Evolutionary conservation across 2,329 filamentous ascomycete species (phyloP).

Genomic region (Clarireedia paspali): DNA sequence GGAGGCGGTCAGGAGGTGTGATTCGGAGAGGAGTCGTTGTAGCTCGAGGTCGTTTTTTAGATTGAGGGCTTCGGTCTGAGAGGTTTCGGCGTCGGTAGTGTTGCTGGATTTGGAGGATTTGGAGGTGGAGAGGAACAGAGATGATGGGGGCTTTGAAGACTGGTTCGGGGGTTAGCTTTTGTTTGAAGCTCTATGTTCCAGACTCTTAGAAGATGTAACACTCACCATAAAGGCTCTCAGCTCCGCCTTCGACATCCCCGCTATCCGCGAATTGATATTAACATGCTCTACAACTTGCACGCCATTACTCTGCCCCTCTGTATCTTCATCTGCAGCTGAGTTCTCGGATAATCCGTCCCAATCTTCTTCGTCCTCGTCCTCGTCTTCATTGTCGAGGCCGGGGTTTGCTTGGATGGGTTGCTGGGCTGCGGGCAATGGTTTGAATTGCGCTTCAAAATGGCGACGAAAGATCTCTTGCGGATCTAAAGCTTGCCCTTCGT

Average conservation of each 20-base stretch:
- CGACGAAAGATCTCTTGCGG: slow-evolving; percentile 70
- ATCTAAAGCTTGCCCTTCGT: slow-evolving; percentile 13
- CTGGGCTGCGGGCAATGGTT: slow-evolving; percentile 48
- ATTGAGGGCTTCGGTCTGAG: slow-evolving; percentile 39
- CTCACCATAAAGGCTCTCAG: slow-evolving; percentile 71
- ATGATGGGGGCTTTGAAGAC: slow-evolving; percentile 27
- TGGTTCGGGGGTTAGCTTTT: slow-evolving; percentile 5
- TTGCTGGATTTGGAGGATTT: background rate
- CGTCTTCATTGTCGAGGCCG: slow-evolving; percentile 26
- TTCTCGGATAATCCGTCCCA: slow-evolving; percentile 54
- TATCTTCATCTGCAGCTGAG: background rate
- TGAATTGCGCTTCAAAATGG: slow-evolving; percentile 85
- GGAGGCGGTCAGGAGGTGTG: slow-evolving; percentile 66
- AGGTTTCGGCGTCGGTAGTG: slow-evolving; percentile 11
- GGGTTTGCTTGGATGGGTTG: slow-evolving; percentile 6
- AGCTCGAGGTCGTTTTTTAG: slow-evolving; percentile 89
- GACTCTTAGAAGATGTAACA: no score
- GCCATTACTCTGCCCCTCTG: slow-evolving; percentile 35
- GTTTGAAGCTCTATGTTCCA: background rate
- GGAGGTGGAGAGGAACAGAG: background rate
- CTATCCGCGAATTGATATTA: slow-evolving; percentile 21
- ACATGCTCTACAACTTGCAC: slow-evolving; percentile 39
- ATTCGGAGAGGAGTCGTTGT: slow-evolving; percentile 84
- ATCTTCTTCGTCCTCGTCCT: slow-evolving; percentile 35
- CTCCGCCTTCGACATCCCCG: slow-evolving; percentile 55